Evolutionary conservation across 1,139 yeast genomes (phyloP).

Genomic region (Kurtzmaniella natalensis): DNA sequence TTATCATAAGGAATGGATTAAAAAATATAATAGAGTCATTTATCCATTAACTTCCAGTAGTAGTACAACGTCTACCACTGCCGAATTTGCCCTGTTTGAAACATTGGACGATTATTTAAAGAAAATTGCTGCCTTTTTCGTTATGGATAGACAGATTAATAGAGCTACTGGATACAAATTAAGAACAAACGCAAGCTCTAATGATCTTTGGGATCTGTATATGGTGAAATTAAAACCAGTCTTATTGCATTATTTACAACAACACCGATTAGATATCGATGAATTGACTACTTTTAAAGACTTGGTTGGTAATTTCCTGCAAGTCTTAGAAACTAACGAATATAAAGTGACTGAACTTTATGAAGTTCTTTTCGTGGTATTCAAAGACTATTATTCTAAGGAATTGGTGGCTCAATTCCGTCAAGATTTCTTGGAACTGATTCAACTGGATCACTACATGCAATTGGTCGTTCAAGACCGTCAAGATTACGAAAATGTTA

Average conservation of each 20-base stretch:
- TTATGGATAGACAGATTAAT: constrained; percentile 67
- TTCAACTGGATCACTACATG: constrained; percentile 83
- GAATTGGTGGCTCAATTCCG: constrained; percentile 55
- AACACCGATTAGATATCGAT: constrained; percentile 25
- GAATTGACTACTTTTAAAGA: constrained; percentile 43
- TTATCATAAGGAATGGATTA: constrained; percentile 68
- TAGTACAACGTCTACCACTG: constrained; percentile 11
- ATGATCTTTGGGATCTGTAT: constrained; percentile 76
- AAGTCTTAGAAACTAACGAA: constrained; percentile 70
- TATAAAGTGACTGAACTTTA: constrained; percentile 61
- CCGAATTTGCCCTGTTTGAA: constrained; percentile 18
- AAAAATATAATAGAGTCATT: constrained; percentile 68
- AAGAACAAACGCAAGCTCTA: constrained; percentile 53
- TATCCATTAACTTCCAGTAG: constrained; percentile 55
- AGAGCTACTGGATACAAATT: constrained; percentile 53
- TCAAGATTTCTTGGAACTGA: constrained; percentile 54
- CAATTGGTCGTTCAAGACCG: constrained; percentile 67
- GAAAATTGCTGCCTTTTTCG: constrained; percentile 71
- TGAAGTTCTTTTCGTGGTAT: constrained; percentile 54
- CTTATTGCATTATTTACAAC: constrained; percentile 31
- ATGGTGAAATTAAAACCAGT: constrained; percentile 57
- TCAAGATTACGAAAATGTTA: constrained; percentile 58
- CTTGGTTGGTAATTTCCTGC: constrained; percentile 66
- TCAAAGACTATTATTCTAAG: constrained; percentile 57
- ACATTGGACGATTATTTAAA: constrained; percentile 54